phyloP scores from a whole-genome alignment of 2,329 filamentous ascomycete genomes.

The Diplodia intermedia region DNA sequence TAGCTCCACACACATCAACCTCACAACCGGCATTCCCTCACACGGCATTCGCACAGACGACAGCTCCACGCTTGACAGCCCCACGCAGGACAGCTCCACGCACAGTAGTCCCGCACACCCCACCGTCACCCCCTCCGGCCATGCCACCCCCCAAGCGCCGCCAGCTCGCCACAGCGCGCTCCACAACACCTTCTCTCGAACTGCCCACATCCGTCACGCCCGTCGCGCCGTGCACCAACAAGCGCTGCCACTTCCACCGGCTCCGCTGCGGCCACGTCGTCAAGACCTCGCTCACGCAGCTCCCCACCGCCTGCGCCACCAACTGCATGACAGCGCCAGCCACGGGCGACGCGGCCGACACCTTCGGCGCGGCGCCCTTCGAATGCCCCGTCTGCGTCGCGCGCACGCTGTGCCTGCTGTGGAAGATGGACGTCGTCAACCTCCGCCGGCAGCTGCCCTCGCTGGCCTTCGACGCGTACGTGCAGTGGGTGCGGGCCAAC shows the following conservation, averaged over 20 bases:
- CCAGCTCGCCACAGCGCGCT: too few relatives aligned
- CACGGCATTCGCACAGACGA: too few relatives aligned
- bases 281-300: not conserved
- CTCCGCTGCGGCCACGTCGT: conserved; percentile 19
- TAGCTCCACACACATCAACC: too few relatives aligned
- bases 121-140: too few relatives aligned
- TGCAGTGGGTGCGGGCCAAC: not conserved
- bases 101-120: too few relatives aligned
- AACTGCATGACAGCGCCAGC: not conserved
- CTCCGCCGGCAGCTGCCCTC: not conserved
- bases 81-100: too few relatives aligned
- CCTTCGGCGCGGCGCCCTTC: conserved; percentile 5
- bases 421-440: conserved; percentile 21
- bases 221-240: not conserved
- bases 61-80: too few relatives aligned
- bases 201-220: not conserved
- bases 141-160: too few relatives aligned
- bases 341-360: not conserved
- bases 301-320: not conserved
- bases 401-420: not conserved
- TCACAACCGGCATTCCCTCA: too few relatives aligned
- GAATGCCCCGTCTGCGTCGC: conserved; percentile 20
- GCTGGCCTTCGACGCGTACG: not conserved
- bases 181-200: too few relatives aligned
- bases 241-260: conserved; percentile 24